Evolutionary conservation across 371 early-diverging fungal species (phyloP).

Genomic region (Fennellomyces sp.): DNA sequence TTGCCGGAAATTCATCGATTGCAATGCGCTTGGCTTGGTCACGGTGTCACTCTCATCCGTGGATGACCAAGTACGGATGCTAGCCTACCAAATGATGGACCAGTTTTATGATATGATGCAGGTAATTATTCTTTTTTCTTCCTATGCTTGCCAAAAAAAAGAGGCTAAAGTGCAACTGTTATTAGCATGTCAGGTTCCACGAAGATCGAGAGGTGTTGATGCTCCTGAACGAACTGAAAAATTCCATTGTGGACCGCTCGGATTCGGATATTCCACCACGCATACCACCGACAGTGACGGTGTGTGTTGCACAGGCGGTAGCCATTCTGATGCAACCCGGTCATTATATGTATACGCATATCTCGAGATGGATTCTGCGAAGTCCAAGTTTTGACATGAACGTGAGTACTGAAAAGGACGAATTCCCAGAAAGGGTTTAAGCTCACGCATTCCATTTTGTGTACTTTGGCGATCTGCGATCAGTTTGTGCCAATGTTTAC

Average conservation of each 20-base stretch:
- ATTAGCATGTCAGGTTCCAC: slow-evolving; percentile 48
- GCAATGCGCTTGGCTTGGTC: slow-evolving; percentile 70
- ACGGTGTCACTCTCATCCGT: slow-evolving; percentile 64
- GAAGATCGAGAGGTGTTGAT: slow-evolving; percentile 70
- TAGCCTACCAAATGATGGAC: slow-evolving; percentile 71
- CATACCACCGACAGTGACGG: slow-evolving; percentile 67
- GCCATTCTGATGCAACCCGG: slow-evolving; percentile 70
- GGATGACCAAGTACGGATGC: slow-evolving; percentile 54
- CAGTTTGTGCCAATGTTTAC: slow-evolving; percentile 85
- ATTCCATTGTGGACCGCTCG: slow-evolving; percentile 63
- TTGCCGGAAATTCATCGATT: slow-evolving; percentile 68
- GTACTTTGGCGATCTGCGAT: slow-evolving; percentile 58
- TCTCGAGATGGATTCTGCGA: slow-evolving; percentile 75
- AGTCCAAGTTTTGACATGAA: slow-evolving; percentile 73
- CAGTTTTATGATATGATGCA: slow-evolving; percentile 62
- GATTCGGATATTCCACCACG: slow-evolving; percentile 46
- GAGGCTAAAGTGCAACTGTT: background rate
- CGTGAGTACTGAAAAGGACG: slow-evolving; percentile 36
- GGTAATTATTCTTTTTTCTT: slow-evolving; percentile 31
- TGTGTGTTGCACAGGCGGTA: slow-evolving; percentile 71
- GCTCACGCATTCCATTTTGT: background rate
- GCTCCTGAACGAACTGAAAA: slow-evolving; percentile 67
- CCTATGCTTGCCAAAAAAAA: background rate
- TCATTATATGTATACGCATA: slow-evolving; percentile 73
- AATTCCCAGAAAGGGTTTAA: background rate